Conservation (phyloP, 805 yeast species). For the Pichia cephalocereana region DNA sequence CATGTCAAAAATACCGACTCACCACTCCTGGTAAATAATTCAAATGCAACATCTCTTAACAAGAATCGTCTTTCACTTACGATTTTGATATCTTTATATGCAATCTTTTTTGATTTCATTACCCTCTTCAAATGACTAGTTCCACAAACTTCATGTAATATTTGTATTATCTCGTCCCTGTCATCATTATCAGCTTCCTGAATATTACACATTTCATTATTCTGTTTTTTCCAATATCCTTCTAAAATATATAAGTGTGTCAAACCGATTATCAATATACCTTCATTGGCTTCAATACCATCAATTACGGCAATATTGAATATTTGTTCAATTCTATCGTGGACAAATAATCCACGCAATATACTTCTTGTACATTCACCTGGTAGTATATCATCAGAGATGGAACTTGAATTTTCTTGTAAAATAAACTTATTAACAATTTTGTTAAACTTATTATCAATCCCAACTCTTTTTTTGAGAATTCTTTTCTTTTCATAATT, state of each 20-base stretch:
- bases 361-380: conserved; percentile 73
- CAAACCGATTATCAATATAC: conserved; percentile 61
- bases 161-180: conserved; percentile 60
- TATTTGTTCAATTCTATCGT: conserved; percentile 61
- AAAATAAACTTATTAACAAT: neutral
- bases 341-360: conserved; percentile 54
- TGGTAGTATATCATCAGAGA: conserved; percentile 10
- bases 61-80: conserved; percentile 56
- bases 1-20: conserved; percentile 63
- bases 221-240: conserved; percentile 49
- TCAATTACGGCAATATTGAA: conserved; percentile 70
- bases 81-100: neutral
- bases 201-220: conserved; percentile 52
- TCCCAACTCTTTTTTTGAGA: neutral
- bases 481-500: neutral
- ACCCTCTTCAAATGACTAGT: neutral
- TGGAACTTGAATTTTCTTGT: neutral
- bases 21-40: conserved; percentile 66
- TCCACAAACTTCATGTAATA: conserved; percentile 33
- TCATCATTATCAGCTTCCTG: conserved; percentile 52
- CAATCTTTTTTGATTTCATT: neutral
- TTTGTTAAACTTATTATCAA: neutral
- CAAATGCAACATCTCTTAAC: conserved; percentile 73
- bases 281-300: conserved; percentile 72
- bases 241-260: conserved; percentile 59